phyloP scores from a whole-genome alignment of 2,329 filamentous ascomycete species.

The Trichoderma sp. region DNA sequence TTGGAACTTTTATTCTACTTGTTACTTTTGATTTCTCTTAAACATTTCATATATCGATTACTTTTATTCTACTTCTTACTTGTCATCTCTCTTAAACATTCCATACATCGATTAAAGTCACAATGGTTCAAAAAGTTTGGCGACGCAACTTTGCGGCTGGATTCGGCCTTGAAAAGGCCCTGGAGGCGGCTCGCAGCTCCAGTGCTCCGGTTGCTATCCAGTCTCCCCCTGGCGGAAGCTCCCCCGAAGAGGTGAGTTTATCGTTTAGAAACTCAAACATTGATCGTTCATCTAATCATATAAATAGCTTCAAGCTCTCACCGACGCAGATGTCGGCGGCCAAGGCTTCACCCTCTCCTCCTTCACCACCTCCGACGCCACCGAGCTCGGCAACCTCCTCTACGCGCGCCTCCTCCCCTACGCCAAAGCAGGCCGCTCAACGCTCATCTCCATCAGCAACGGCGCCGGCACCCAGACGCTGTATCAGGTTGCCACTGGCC shows the following conservation, averaged over 20 bases:
- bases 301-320: constrained; percentile 34
- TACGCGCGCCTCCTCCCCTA: constrained; percentile 62
- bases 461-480: constrained; percentile 60
- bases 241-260: constrained; percentile 23
- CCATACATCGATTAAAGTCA: constrained; percentile 27
- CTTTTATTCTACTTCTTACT: background rate
- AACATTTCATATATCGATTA: too few species aligned
- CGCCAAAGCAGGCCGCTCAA: constrained; percentile 38
- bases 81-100: too few species aligned
- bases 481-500: constrained; percentile 69
- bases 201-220: constrained; percentile 18
- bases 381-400: constrained; percentile 64
- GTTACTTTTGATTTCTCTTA: background rate
- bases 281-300: background rate
- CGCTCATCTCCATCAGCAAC: constrained; percentile 67
- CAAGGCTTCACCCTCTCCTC: constrained; percentile 49
- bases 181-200: constrained; percentile 31
- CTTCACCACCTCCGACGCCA: constrained; percentile 67
- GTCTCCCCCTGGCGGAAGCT: constrained; percentile 22
- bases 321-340: constrained; percentile 36
- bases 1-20: background rate
- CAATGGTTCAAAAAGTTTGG: constrained; percentile 39
- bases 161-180: constrained; percentile 32
- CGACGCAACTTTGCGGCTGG: constrained; percentile 34
- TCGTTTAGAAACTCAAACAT: background rate